phyloP scores from a whole-genome alignment of 306 rosid species.

The Cucurbita ficifolia region DNA sequence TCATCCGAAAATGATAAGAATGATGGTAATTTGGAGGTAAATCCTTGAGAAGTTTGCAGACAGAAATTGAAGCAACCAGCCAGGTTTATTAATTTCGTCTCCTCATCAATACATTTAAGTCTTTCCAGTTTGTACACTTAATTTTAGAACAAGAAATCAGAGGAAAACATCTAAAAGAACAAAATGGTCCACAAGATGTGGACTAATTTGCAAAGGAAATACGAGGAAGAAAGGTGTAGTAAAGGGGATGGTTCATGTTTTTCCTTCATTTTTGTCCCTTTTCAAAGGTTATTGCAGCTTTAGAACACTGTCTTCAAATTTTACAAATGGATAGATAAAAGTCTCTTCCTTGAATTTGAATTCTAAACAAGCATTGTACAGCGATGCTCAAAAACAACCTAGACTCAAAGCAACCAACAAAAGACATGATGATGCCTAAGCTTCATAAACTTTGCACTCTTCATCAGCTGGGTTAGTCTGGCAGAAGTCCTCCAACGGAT shows the following conservation, averaged over 20 bases:
- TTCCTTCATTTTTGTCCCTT: neutral
- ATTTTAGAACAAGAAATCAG: neutral
- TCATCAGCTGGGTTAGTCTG: slow-evolving; percentile 78
- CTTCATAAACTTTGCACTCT: slow-evolving; percentile 93
- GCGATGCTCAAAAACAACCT: neutral
- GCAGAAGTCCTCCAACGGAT: slow-evolving; percentile 95
- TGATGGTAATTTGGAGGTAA: slow-evolving; percentile 15
- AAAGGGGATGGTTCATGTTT: neutral
- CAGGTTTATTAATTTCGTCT: neutral
- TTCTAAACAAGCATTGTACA: slow-evolving; percentile 7
- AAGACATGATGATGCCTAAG: slow-evolving; percentile 11
- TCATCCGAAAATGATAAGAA: slow-evolving; percentile 10
- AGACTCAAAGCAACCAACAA: slow-evolving; percentile 9
- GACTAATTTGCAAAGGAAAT: neutral
- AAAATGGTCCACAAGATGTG: slow-evolving; percentile 3
- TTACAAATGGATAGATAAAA: neutral
- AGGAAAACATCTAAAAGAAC: neutral
- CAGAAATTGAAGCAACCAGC: slow-evolving; percentile 3
- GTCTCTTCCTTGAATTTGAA: slow-evolving; percentile 2
- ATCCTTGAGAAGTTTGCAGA: slow-evolving; percentile 4
- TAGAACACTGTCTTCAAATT: neutral
- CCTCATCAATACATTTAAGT: neutral
- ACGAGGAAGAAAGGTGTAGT: neutral
- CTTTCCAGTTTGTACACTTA: neutral
- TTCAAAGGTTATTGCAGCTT: slow-evolving; percentile 2